Percentiles rank a stretch among this genome's conserved stretches.
Evolutionary conservation across 106 monocot species (phyloP).

Genomic region (Dendrobium nobile): DNA sequence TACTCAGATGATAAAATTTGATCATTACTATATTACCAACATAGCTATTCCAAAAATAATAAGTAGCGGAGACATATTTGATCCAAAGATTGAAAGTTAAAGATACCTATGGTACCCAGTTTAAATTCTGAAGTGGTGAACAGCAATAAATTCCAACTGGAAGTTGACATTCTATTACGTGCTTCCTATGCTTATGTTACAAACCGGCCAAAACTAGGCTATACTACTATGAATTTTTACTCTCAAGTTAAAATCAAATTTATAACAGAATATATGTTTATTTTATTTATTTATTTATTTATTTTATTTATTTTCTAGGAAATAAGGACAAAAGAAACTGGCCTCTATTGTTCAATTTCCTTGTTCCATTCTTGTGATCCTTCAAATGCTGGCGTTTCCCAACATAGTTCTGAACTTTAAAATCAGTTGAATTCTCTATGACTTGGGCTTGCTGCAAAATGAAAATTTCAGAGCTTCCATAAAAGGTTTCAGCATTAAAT

Average conservation of each 20-base stretch:
- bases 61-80: not conserved
- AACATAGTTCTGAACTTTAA: slow-evolving; percentile 57
- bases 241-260: not conserved
- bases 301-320: not conserved
- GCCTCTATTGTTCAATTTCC: slow-evolving; percentile 75
- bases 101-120: not conserved
- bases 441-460: slow-evolving; percentile 77
- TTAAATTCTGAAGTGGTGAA: not conserved
- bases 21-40: not conserved
- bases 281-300: not conserved
- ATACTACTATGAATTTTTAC: not conserved
- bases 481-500: not conserved
- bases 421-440: slow-evolving; percentile 69
- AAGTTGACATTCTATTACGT: not conserved
- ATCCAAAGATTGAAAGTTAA: not conserved
- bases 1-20: not conserved
- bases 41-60: not conserved
- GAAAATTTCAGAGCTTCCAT: not conserved
- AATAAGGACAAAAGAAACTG: slow-evolving; percentile 6
- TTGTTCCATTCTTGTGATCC: slow-evolving; percentile 65
- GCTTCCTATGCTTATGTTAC: not conserved
- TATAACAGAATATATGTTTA: not conserved
- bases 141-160: not conserved
- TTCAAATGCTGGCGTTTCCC: slow-evolving; percentile 55
- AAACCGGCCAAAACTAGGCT: not conserved